Conservation (phyloP, 73 alveolate species). For the Paramecium bursaria region DNA sequence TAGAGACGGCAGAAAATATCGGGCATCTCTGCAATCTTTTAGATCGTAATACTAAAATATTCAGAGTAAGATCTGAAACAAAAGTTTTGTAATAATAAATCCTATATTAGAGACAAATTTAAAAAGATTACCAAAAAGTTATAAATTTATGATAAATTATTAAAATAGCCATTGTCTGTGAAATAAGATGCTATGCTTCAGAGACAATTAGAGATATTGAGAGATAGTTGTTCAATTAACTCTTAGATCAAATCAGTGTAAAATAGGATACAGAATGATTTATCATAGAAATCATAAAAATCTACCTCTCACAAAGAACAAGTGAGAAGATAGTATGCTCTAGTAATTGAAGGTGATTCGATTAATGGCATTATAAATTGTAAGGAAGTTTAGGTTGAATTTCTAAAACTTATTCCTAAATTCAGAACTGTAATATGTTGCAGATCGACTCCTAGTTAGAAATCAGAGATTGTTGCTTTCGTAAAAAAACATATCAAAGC, state of each 20-base stretch:
- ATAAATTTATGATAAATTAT: slow-evolving; percentile 29
- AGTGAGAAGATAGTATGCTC: slow-evolving; percentile 61
- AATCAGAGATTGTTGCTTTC: slow-evolving; percentile 90
- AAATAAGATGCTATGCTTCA: neutral
- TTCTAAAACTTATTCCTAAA: slow-evolving; percentile 81
- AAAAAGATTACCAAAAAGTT: neutral
- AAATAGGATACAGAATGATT: neutral
- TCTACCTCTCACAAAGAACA: neutral
- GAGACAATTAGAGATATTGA: neutral
- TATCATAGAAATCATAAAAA: slow-evolving; percentile 13
- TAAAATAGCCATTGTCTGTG: neutral
- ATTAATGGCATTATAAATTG: slow-evolving; percentile 36
- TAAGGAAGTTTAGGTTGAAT: slow-evolving; percentile 72
- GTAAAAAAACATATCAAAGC: slow-evolving; percentile 80
- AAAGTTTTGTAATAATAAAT: slow-evolving; percentile 1
- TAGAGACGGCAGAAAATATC: slow-evolving; percentile 97
- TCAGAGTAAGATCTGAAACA: slow-evolving; percentile 74
- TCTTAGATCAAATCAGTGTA: slow-evolving; percentile 26
- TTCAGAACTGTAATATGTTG: slow-evolving; percentile 96
- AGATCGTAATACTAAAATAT: slow-evolving; percentile 80
- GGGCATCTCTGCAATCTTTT: slow-evolving; percentile 90
- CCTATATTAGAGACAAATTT: slow-evolving; percentile 10
- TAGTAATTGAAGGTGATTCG: slow-evolving; percentile 65
- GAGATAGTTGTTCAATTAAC: slow-evolving; percentile 29
- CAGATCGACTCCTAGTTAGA: slow-evolving; percentile 94